A percentile compares a stretch with the other conserved stretches of the same genome.
Evolutionary conservation across 352 stramenopile genomes (phyloP).

Genomic region (Detonula confervacea): DNA sequence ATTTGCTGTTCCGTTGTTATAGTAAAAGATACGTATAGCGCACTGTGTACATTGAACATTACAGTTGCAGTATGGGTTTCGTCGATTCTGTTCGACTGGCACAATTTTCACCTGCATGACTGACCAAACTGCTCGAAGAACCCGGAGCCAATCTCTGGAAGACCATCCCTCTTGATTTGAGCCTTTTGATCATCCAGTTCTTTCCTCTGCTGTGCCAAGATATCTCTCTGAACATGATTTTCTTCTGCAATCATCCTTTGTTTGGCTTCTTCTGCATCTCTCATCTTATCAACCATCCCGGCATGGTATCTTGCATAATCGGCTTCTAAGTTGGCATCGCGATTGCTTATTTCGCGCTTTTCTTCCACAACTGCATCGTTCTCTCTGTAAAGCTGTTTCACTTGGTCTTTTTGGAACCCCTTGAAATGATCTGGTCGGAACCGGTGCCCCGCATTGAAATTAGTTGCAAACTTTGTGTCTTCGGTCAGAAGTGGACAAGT

Average conservation of each 20-base stretch:
- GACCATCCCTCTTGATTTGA: constrained; percentile 26
- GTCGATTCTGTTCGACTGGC: too few relatives aligned
- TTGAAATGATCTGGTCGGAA: constrained; percentile 60
- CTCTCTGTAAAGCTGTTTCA: constrained; percentile 47
- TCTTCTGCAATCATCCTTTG: constrained; percentile 35
- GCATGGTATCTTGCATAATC: constrained; percentile 37
- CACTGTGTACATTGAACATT: too few relatives aligned
- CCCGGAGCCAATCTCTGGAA: constrained; percentile 38
- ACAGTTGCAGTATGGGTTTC: too few relatives aligned
- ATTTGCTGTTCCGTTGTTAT: neutral
- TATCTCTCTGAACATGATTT: constrained; percentile 26
- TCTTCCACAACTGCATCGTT: constrained; percentile 51
- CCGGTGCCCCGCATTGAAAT: constrained; percentile 37
- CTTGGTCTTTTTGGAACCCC: constrained; percentile 46
- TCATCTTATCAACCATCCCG: constrained; percentile 33
- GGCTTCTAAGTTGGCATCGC: constrained; percentile 28
- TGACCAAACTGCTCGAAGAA: constrained; percentile 51
- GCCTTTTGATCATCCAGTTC: constrained; percentile 37
- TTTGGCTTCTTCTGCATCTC: constrained; percentile 28
- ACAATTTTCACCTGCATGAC: constrained; percentile 24
- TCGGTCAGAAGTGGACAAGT: constrained; percentile 48
- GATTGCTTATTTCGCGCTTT: constrained; percentile 19
- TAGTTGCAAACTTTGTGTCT: constrained; percentile 31
- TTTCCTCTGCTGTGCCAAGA: constrained; percentile 37
- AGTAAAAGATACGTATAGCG: too few relatives aligned